These are phyloP conservation scores for Kalmusia sp. DNA, from an alignment of 2,329 filamentous ascomycete genomes.

Conservation along the genomic window DNA sequence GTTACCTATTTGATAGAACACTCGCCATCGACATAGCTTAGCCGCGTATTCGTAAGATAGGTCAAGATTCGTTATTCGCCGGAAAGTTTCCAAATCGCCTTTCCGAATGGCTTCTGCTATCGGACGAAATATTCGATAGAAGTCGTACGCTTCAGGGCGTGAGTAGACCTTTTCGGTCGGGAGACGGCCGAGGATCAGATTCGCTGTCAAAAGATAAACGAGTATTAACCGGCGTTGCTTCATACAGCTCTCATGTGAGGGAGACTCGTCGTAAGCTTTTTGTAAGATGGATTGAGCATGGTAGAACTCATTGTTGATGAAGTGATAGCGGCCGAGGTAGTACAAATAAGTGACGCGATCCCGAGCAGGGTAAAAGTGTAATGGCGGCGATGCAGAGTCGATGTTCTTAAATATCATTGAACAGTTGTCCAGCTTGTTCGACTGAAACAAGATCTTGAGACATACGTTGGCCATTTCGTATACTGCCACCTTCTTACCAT, in stretches of 20 bases:
- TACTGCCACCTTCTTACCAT: conserved; percentile 85
- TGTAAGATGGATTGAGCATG: conserved; percentile 78
- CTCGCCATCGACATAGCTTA: conserved; percentile 78
- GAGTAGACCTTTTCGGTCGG: conserved; percentile 72
- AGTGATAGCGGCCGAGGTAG: conserved; percentile 89
- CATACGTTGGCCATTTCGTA: conserved; percentile 93
- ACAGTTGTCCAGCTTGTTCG: conserved; percentile 80
- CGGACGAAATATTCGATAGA: conserved; percentile 73
- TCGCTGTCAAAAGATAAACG: conserved; percentile 81
- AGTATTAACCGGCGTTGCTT: conserved; percentile 81
- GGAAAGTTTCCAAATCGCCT: conserved; percentile 78
- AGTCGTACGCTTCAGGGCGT: conserved; percentile 71
- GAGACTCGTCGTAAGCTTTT: conserved; percentile 80
- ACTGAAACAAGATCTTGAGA: conserved; percentile 87
- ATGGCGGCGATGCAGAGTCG: conserved; percentile 78
- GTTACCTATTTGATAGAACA: conserved; percentile 78
- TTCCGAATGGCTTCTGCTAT: conserved; percentile 74
- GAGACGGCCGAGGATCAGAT: conserved; percentile 84
- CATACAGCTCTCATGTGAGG: conserved; percentile 47
- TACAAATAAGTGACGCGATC: conserved; percentile 94
- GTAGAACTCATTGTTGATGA: conserved; percentile 82
- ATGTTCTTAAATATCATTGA: conserved; percentile 92
- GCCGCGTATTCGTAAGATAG: conserved; percentile 36
- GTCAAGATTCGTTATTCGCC: conserved; percentile 66
- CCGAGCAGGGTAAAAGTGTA: conserved; percentile 81